Conservation (phyloP, 768 basidiomycete genomes). For the Termitomyces sp. region DNA sequence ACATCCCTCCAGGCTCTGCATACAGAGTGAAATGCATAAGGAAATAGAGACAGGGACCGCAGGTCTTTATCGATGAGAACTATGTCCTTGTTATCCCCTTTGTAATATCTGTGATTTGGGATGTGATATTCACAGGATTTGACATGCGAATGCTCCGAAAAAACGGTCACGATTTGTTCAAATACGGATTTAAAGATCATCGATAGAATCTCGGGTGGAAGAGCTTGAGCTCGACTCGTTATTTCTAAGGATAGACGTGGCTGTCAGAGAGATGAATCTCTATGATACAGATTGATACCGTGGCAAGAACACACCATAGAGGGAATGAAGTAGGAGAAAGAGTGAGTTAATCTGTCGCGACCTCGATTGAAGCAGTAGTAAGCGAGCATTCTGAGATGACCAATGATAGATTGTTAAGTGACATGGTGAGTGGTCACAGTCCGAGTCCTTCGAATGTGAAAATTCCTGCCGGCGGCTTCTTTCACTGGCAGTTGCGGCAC, state of each 20-base stretch:
- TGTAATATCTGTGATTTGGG: background rate
- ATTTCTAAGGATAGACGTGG: background rate
- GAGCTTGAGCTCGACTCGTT: background rate
- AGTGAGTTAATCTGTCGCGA: background rate
- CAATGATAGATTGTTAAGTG: background rate
- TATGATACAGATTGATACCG: background rate
- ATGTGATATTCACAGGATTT: background rate
- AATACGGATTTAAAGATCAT: background rate
- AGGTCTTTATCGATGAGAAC: background rate
- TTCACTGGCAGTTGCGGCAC: background rate
- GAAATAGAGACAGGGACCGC: background rate
- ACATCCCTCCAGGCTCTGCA: background rate
- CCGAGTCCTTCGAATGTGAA: background rate
- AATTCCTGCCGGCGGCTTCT: background rate
- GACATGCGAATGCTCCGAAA: background rate
- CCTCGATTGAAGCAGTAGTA: background rate
- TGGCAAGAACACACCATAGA: background rate
- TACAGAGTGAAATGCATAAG: background rate
- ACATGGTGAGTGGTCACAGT: background rate
- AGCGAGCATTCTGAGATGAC: background rate
- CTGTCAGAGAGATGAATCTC: background rate
- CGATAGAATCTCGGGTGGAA: background rate
- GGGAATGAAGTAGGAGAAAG: background rate
- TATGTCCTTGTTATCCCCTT: background rate
- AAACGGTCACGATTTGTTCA: background rate